Evolutionary conservation across 106 monocot species (phyloP).

Genomic region (Platanthera guangdongensis): DNA sequence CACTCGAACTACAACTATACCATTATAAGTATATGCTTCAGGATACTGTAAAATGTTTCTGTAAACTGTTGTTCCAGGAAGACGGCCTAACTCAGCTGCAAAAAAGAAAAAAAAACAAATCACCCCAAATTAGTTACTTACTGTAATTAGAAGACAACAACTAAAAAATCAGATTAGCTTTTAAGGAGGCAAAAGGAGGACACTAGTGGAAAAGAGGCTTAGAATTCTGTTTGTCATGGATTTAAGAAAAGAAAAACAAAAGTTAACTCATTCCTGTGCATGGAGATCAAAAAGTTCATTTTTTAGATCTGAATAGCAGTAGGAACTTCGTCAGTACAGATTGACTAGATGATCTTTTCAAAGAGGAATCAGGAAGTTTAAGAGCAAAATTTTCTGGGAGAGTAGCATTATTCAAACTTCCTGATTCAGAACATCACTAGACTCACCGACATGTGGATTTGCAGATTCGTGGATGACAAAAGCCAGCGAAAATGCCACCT

Average conservation of each 20-base stretch:
- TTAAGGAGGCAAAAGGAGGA: background rate
- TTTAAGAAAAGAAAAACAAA: background rate
- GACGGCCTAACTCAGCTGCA: constrained; percentile 87
- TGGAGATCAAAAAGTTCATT: background rate
- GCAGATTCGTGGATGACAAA: constrained; percentile 99
- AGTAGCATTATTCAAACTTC: background rate
- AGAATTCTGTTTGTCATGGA: background rate
- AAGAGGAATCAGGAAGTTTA: background rate
- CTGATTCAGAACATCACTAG: no score
- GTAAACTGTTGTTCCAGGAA: constrained; percentile 97
- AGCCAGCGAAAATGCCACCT: constrained; percentile 92
- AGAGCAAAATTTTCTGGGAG: background rate
- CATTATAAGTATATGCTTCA: constrained; percentile 92
- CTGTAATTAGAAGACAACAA: background rate
- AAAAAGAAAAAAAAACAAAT: background rate
- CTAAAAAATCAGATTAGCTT: background rate
- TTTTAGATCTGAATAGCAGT: background rate
- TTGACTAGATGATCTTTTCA: background rate
- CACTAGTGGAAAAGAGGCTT: background rate
- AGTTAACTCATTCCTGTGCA: background rate
- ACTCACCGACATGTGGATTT: constrained; percentile 94
- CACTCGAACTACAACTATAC: constrained; percentile 84
- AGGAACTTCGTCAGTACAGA: background rate
- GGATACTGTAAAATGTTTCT: constrained; percentile 88
- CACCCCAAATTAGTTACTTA: constrained; percentile 1